A percentile compares a stretch with the other conserved stretches of the same genome.
Evolutionary conservation across 2,329 filamentous ascomycete genomes (phyloP).

Genomic region (Piedraia hortae): DNA sequence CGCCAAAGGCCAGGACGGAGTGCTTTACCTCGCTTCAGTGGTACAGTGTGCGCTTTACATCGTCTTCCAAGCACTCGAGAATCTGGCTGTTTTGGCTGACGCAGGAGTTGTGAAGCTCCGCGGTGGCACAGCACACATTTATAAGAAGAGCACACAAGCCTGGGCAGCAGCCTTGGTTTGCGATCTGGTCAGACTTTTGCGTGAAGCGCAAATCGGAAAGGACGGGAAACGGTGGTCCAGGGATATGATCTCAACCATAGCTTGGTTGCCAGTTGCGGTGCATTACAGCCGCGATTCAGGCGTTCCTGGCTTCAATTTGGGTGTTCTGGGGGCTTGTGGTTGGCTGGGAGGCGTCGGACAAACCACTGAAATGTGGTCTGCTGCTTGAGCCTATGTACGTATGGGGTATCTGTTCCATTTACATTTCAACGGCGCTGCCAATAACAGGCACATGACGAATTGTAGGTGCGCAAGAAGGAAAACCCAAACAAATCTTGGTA

Average conservation of each 20-base stretch:
- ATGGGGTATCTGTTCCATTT: too few species aligned
- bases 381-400: too few species aligned
- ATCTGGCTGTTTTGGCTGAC: constrained; percentile 17
- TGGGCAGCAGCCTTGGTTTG: constrained; percentile 18
- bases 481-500: too few species aligned
- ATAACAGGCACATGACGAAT: too few species aligned
- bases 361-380: constrained; percentile 11
- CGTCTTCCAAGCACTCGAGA: constrained; percentile 18
- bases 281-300: constrained; percentile 16
- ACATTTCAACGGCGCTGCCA: too few species aligned
- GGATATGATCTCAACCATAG: constrained; percentile 16
- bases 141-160: constrained; percentile 16
- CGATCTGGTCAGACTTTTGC: constrained; percentile 16
- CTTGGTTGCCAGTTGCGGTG: constrained; percentile 18
- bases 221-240: constrained; percentile 17
- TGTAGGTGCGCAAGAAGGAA: too few species aligned
- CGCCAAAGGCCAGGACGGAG: constrained; percentile 16
- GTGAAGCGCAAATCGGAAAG: constrained; percentile 17
- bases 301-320: constrained; percentile 18
- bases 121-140: constrained; percentile 14
- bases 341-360: constrained; percentile 14
- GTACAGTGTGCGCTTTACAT: constrained; percentile 18
- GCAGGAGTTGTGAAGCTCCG: constrained; percentile 14
- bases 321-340: constrained; percentile 18
- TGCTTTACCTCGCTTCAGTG: constrained; percentile 16